Base-by-base conservation (phyloP, 2,329 filamentous ascomycete species). In the Lizonia empirigonia region DNA sequence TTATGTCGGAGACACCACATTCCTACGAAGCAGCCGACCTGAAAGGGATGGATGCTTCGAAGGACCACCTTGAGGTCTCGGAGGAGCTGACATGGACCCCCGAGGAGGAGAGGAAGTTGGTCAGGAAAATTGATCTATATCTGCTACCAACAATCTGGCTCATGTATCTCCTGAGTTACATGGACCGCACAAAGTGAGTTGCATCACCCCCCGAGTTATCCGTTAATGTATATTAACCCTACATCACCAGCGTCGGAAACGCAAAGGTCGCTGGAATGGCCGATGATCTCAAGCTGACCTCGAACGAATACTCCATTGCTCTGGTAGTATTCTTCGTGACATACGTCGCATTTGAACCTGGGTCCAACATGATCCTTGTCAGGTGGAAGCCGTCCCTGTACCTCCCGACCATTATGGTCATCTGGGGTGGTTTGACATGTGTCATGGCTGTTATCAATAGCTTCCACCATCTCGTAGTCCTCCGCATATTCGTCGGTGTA, bases 401-500 rank as follows among this genome's bases (percentile, higher is more conserved):
- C 60, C 62, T 73, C 0, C 76, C 80, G 0, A 59, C 63, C 7
- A 79, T 82, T 58, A 82, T 85, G 82, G 66, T 79, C 4, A 60
- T 78, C 2, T 85, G 83, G 84, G 77, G 79, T 22, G 59, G 62
- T 0, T 63, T 81, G 20, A 78, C 79, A 26, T 79, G 78, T 47
- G 73, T 78, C 49, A 83, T 84, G 78, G 77, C 77, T 2, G 71
- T 71, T 2, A 74, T 80, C 34, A 68, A 80, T 6, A 76, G 63
- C 37, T 83, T 79, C 55, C 67, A 72, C 1, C 77, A 79, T 2
- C 69, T 84, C 0, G 69, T 83, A 16, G 76, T 76, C 2, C 70
- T 85, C 0, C 76, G 83, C 6, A 79, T 84, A 49, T 74, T 83
- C 34, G 76, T 84, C 23, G 82, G 82, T 36, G 63, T 82, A 0